Evolutionary conservation across 2,329 filamentous ascomycete species (phyloP).

Genomic region (Fusarium duplospermum): DNA sequence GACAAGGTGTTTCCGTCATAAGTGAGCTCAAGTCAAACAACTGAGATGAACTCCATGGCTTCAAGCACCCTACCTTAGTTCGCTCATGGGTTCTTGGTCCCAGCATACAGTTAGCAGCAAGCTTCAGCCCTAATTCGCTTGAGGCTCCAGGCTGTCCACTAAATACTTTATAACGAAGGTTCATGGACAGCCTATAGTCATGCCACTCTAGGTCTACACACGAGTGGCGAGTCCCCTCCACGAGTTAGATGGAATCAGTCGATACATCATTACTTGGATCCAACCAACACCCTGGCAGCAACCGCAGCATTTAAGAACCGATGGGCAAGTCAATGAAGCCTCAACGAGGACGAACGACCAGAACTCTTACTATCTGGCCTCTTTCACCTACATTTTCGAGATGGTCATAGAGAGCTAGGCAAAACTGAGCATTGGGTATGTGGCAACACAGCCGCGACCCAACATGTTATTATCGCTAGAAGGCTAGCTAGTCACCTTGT

Average conservation of each 20-base stretch:
- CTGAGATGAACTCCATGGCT: background rate
- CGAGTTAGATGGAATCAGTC: conserved; percentile 40
- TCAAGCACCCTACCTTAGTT: background rate
- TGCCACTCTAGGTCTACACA: conserved; percentile 29
- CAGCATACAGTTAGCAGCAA: background rate
- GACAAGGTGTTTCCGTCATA: conserved; percentile 39
- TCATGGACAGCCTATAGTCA: background rate
- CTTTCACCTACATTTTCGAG: conserved; percentile 61
- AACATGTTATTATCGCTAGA: conserved; percentile 13
- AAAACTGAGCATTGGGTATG: conserved; percentile 57
- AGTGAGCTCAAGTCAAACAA: background rate
- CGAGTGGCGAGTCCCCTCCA: conserved; percentile 46
- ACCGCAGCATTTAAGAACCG: conserved; percentile 63
- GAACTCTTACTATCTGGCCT: conserved; percentile 19
- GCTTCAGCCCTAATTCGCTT: background rate
- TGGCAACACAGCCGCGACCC: conserved; percentile 41
- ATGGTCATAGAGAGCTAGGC: conserved; percentile 56
- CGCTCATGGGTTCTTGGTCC: background rate
- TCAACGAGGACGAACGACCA: background rate
- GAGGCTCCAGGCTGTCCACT: background rate
- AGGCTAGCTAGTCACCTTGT: conserved; percentile 7
- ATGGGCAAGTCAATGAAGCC: conserved; percentile 36
- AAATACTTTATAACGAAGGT: background rate
- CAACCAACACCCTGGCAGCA: conserved; percentile 35
- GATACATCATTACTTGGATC: conserved; percentile 38